These are phyloP conservation scores for Lachnellula suecica DNA, from an alignment of 2,329 filamentous ascomycete genomes.

Conservation along the genomic window DNA sequence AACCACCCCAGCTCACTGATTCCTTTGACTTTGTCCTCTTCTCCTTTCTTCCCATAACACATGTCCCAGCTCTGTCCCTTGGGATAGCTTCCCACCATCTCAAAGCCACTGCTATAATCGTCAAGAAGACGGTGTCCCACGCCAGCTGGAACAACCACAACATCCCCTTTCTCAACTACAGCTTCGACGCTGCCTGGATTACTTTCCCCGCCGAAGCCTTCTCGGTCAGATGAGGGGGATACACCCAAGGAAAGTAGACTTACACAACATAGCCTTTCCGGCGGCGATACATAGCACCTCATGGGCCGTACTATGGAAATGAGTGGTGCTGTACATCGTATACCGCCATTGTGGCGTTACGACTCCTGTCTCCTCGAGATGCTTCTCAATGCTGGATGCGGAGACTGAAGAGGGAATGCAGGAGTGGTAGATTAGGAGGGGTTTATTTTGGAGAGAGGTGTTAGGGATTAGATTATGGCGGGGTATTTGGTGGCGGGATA, in stretches of 20 bases:
- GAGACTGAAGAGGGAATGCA: conserved; percentile 48
- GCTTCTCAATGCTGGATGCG: conserved; percentile 53
- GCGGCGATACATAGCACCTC: conserved; percentile 62
- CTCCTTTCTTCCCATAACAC: conserved; percentile 63
- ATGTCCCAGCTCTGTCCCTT: conserved; percentile 61
- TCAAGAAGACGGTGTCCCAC: conserved; percentile 63
- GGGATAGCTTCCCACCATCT: conserved; percentile 69
- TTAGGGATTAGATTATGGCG: conserved; percentile 59
- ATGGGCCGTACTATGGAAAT: conserved; percentile 68
- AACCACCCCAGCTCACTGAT: conserved; percentile 57
- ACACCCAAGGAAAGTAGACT: not conserved
- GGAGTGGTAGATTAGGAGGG: conserved; percentile 62
- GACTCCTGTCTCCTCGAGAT: conserved; percentile 51
- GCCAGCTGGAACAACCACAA: conserved; percentile 64
- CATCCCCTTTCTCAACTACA: conserved; percentile 57
- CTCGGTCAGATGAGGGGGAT: not conserved
- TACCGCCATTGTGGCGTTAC: conserved; percentile 66
- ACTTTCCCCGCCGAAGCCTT: conserved; percentile 59
- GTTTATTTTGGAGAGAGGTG: conserved; percentile 58
- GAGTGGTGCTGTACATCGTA: conserved; percentile 64
- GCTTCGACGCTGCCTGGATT: conserved; percentile 58
- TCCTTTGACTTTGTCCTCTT: conserved; percentile 49
- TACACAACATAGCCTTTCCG: conserved; percentile 58
- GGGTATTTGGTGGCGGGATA: conserved; percentile 61
- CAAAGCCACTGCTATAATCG: conserved; percentile 54